Base-by-base conservation (phyloP, 2,329 filamentous ascomycete species). In the Claviceps fusiformis region DNA sequence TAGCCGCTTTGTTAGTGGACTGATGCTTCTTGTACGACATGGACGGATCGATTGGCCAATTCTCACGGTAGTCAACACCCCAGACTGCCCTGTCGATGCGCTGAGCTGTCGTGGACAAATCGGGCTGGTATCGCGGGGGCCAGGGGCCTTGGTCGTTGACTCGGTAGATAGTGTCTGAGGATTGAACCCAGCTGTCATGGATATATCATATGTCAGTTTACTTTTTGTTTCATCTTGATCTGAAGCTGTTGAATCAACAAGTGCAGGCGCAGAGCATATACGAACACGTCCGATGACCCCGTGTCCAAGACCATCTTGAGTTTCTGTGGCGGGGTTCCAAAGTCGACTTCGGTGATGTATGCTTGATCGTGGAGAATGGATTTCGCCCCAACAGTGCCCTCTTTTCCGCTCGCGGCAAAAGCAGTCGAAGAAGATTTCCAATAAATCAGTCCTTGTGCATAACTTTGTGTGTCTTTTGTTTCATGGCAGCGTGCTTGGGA, bases 211-310 rank as follows among this genome's bases (percentile, higher is more conserved):
- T 29, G 48, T 59, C 31, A 62, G 59, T 13, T 27, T 6, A 3
- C 35, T 11, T 27, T 46, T 33, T 13, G 10, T 10, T 55, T 37
- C 13, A 24, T 41, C 37, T 41, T 17, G 37, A 15, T 15, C 17
- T 37, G 35, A 13, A 11, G 35, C 9, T 37, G 10, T 37, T 37
- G 35, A 7, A 37, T 37, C 35, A 33, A 33, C 31, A 9, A 9
- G 9, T 33, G 31, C 31, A 9, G 31, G 27, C 31, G 11, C 24
- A 17, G 19, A 44, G 15, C 17, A 17, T 24, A 10, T 50, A 81
- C 85, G 79, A 78, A 93, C 84, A 78, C 67, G 56, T 81, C 78
- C 10, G 74, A 70, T 8, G 78, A 81, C 11, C 77, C 78, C 2
- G 76, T 80, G 59, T 80, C 77, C 29, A 80, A 60, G n/a, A 76